Percentiles rank a stretch among this genome's conserved stretches.
These are phyloP conservation scores for Sclerotinia borealis DNA, from an alignment of 2,329 filamentous ascomycete species.

Conservation along the genomic window DNA sequence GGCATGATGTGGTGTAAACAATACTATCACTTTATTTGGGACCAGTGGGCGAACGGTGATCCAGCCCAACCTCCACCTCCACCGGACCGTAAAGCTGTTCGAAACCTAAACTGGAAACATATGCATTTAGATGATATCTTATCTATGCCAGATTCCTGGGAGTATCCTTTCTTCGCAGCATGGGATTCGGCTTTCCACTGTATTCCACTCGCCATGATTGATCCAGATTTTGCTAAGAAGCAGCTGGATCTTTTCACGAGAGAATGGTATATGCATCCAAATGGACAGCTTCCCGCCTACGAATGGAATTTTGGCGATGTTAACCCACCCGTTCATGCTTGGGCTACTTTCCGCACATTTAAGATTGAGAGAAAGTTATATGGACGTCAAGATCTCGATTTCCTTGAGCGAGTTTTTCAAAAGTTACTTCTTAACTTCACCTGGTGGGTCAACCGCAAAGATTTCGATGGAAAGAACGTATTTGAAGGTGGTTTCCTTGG, in stretches of 20 bases:
- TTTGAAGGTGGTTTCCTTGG: conserved; percentile 96
- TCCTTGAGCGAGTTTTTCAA: conserved; percentile 93
- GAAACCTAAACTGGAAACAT: conserved; percentile 90
- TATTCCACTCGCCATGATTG: conserved; percentile 92
- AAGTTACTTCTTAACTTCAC: conserved; percentile 95
- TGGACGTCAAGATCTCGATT: conserved; percentile 88
- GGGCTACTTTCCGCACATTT: conserved; percentile 92
- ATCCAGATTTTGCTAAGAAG: conserved; percentile 96
- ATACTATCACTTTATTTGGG: conserved; percentile 94
- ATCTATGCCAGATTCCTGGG: conserved; percentile 98
- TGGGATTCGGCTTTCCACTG: conserved; percentile 98
- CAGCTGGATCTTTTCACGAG: conserved; percentile 92
- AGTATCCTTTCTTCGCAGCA: conserved; percentile 95
- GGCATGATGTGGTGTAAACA: conserved; percentile 99
- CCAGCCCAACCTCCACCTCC: conserved; percentile 84
- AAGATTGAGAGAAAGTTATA: conserved; percentile 99
- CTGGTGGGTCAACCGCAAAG: conserved; percentile 99
- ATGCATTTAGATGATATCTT: conserved; percentile 91
- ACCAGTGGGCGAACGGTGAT: conserved; percentile 95
- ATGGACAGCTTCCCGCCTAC: conserved; percentile 84
- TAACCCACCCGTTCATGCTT: conserved; percentile 93
- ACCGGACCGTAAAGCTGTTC: conserved; percentile 67
- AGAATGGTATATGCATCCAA: conserved; percentile 99
- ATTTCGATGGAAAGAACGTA: conserved; percentile 89
- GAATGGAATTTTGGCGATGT: conserved; percentile 99